Evolutionary conservation across 2,329 filamentous ascomycete species (phyloP), one percentile per base, ranked within the genome.

Genomic region (Drechslerella dactyloides): DNA sequence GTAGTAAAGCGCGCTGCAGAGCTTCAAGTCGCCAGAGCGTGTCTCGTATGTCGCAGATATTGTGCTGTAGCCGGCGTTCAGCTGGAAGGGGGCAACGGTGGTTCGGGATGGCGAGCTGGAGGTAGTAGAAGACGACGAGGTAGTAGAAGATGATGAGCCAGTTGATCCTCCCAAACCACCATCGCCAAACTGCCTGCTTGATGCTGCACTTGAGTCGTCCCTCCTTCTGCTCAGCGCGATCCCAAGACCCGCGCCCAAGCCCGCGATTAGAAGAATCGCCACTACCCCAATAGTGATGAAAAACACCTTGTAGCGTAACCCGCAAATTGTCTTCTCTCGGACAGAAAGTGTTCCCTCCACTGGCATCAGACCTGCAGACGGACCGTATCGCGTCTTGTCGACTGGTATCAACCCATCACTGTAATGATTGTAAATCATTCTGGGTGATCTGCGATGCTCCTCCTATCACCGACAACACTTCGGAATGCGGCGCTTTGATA

Each of bases 181-280:
- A n/a, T n/a, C n/a, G n/a, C n/a, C n/a, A n/a, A n/a, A n/a, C n/a
- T n/a, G n/a, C n/a, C n/a, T n/a, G n/a, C n/a, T n/a, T n/a, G n/a
- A n/a, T n/a, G n/a, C n/a, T n/a, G n/a, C n/a, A n/a, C n/a, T n/a
- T n/a, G n/a, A n/a, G n/a, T 11, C 35, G 44, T 37, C 50, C 42
- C 50, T 48, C 46, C 42, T 23, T 44, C 40, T 37, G 15, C 35
- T 15, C 35, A 37, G 35, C 35, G 35, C 35, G 35, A 37, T 37
- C 35, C 35, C 35, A 37, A 37, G 35, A 15, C 35, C 35, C 15
- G 35, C 15, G 35, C 35, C 35, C 15, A 37, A 37, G 7, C 35
- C 35, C 35, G 35, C 35, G 35, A 37, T 15, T 7, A 37, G 15
- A 7, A 37, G 35, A 15, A 37, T 7, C 15, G 15, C 15, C 35